Evolutionary conservation across 495 filamentous ascomycete species (phyloP).

Genomic region (Parathielavia appendiculata): DNA sequence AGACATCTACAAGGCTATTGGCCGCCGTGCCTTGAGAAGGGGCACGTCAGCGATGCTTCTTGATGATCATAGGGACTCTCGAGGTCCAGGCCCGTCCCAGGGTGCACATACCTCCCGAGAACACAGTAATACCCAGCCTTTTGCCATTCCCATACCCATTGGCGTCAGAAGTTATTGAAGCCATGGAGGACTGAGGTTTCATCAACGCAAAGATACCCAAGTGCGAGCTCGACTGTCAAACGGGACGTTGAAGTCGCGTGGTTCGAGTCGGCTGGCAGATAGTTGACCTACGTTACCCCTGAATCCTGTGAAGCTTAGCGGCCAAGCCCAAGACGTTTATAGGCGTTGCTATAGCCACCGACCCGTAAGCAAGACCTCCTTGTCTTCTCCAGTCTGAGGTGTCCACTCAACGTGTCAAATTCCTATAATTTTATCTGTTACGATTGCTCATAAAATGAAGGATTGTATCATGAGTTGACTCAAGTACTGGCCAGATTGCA

Average conservation of each 20-base stretch:
- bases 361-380: not conserved
- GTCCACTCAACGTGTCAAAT: constrained; percentile 22
- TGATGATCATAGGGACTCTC: not conserved
- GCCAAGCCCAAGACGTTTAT: constrained; percentile 4
- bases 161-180: not conserved
- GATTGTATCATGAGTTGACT: not conserved
- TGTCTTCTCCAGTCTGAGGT: not conserved
- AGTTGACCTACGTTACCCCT: constrained; percentile 1
- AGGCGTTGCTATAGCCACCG: not conserved
- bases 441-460: not conserved
- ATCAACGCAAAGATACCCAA: not conserved
- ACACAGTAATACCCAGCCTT: constrained; percentile 27
- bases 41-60: not conserved
- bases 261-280: not conserved
- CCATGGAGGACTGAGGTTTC: not conserved
- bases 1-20: constrained; percentile 90
- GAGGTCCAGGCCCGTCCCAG: no score
- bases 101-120: constrained; percentile 28
- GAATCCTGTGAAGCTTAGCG: constrained; percentile 6
- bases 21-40: constrained; percentile 65
- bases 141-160: constrained; percentile 15
- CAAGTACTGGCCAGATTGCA: constrained; percentile 6
- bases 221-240: not conserved
- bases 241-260: not conserved
- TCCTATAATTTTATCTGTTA: constrained; percentile 19